A percentile compares a stretch with the other conserved stretches of the same genome.
Evolutionary conservation across 2,329 filamentous ascomycete species (phyloP).

Genomic region (Truncatella angustata): DNA sequence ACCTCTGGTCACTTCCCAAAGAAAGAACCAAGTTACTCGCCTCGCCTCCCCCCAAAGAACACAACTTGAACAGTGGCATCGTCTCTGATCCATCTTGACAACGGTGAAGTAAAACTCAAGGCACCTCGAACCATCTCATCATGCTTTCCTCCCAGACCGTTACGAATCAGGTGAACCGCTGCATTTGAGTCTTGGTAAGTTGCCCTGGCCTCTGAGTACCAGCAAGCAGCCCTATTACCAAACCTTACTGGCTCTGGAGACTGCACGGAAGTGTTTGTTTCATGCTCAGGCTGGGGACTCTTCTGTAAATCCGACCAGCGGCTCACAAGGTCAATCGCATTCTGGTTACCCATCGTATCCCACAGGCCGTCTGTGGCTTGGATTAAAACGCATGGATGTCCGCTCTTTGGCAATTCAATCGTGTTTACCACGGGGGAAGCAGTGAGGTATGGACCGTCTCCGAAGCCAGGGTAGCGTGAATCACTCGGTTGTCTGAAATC

Average conservation of each 20-base stretch:
- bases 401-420: slow-evolving; percentile 40
- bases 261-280: no score
- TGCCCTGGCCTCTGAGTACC: slow-evolving; percentile 55
- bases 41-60: slow-evolving; percentile 58
- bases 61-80: slow-evolving; percentile 81
- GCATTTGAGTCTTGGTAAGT: slow-evolving; percentile 78
- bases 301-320: slow-evolving; percentile 50
- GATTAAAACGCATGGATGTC: slow-evolving; percentile 57
- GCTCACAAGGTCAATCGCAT: slow-evolving; percentile 57
- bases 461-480: slow-evolving; percentile 39
- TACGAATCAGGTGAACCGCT: slow-evolving; percentile 77
- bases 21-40: no score
- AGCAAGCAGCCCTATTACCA: no score
- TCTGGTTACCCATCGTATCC: slow-evolving; percentile 55
- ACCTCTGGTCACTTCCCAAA: no score
- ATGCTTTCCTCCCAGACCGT: slow-evolving; percentile 75
- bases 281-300: no score
- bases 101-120: slow-evolving; percentile 68
- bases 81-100: slow-evolving; percentile 63
- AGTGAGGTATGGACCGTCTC: slow-evolving; percentile 65
- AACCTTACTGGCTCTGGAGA: no score
- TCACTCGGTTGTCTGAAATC: slow-evolving; percentile 35
- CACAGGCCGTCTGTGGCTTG: slow-evolving; percentile 67
- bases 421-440: slow-evolving; percentile 64
- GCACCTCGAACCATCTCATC: slow-evolving; percentile 71